Evolutionary conservation across 2,329 filamentous ascomycete species (phyloP), one percentile per base, ranked within the genome.

Genomic region (Podosphaera fusca): DNA sequence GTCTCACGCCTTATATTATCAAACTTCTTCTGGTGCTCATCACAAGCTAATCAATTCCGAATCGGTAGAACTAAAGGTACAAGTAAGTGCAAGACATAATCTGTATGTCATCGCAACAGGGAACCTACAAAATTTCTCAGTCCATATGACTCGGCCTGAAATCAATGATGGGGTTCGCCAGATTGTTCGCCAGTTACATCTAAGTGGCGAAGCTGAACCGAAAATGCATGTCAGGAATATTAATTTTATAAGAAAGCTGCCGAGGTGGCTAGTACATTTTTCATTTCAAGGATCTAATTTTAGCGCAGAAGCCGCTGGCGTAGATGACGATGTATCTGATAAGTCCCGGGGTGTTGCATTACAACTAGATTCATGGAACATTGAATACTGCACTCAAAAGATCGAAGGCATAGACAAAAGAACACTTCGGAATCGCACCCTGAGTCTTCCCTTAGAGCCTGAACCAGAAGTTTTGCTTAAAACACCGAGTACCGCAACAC

Each of bases 151-250:
- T 7, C 82, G 90, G 30, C 83, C 87, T 4, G 92, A 98, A 66
- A 95, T 98, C 58, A 92, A 84, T 56, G 85, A 94, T 65, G 94
- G 92, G 30, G 75, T 98, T 36, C 85, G 86, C 31, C 87, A 96
- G 67, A 95, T 98, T 60, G 80, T 95, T 12, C 80, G 81, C 47
- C 88, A 96, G 65, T 75, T 95, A 56, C 80, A 83, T 50, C 80
- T 79, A 35, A 80, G 85, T 59, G 76, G 84, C 8, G 76, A 84
- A 60, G 77, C 81, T 2, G 78, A 80, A 59, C 82, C 78, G 66
- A 72, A 76, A 42, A 75, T 71, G 58, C 72, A 72, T 8, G 69
- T 73, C 38, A 73, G 70, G 58, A 77, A 78, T 55, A 74, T 73
- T 36, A 89, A 85, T 65, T 81, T 94, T 60, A 67, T 98, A 40